Conservation (phyloP, 75 land plant genomes). For the Pseudotsuga menziesii region DNA sequence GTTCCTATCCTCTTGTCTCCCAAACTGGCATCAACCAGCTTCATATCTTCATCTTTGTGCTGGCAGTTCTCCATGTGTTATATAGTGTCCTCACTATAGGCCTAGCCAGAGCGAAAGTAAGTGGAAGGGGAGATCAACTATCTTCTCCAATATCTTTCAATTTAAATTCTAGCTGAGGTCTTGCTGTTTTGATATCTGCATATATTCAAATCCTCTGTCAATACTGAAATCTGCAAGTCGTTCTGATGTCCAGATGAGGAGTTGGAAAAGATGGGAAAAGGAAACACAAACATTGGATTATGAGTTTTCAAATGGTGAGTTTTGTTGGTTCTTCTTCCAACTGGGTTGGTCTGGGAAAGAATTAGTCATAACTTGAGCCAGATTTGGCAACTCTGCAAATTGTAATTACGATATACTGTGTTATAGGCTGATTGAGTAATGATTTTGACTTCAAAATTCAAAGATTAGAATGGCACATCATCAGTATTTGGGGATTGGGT, state of each 20-base stretch:
- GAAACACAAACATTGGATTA: slow-evolving; percentile 33
- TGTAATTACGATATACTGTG: too few relatives aligned
- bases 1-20: slow-evolving; percentile 36
- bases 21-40: slow-evolving; percentile 38
- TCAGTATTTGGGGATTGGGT: too few relatives aligned
- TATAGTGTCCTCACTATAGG: slow-evolving; percentile 41
- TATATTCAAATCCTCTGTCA: neutral
- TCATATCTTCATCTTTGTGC: slow-evolving; percentile 47
- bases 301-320: slow-evolving; percentile 25
- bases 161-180: neutral
- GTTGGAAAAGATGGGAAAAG: slow-evolving; percentile 32
- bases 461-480: too few relatives aligned
- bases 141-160: neutral
- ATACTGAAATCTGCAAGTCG: neutral
- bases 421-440: too few relatives aligned
- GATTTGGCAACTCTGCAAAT: too few relatives aligned
- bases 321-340: neutral
- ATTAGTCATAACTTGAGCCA: too few relatives aligned
- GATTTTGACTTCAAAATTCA: too few relatives aligned
- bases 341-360: neutral
- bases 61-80: slow-evolving; percentile 45
- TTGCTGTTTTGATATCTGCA: neutral
- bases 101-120: slow-evolving; percentile 40
- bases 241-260: slow-evolving; percentile 21
- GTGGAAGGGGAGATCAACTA: neutral